Evolutionary conservation across 805 yeast species (phyloP).

Genomic region (Kodamaea kaohsiungensis): DNA sequence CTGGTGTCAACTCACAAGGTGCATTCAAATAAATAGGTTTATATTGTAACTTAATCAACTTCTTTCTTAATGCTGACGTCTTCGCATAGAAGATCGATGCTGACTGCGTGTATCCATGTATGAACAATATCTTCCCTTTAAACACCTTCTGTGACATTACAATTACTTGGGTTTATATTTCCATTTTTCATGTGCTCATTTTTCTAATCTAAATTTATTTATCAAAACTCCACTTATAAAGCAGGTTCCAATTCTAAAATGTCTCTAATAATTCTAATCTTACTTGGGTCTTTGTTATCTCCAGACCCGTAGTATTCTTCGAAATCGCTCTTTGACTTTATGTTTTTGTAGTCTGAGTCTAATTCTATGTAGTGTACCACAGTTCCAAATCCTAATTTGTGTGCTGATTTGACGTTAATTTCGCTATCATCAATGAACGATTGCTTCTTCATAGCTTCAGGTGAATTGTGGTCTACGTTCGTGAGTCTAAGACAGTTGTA

Average conservation of each 20-base stretch:
- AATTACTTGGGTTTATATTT: background rate
- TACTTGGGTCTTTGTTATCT: constrained; percentile 26
- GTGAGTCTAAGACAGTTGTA: constrained; percentile 65
- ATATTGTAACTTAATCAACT: constrained; percentile 61
- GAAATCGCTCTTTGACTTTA: constrained; percentile 30
- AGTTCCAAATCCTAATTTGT: constrained; percentile 66
- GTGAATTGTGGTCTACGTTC: constrained; percentile 43
- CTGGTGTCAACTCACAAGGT: constrained; percentile 62
- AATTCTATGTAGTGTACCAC: constrained; percentile 77
- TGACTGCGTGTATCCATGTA: constrained; percentile 90
- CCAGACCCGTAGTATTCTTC: constrained; percentile 35
- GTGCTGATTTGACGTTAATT: constrained; percentile 74
- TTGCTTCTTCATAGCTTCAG: constrained; percentile 49
- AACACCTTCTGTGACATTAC: background rate
- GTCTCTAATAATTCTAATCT: constrained; percentile 54
- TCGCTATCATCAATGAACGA: constrained; percentile 84
- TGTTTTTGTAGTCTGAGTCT: constrained; percentile 49
- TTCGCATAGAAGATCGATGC: constrained; percentile 84
- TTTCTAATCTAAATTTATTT: constrained; percentile 10
- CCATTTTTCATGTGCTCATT: background rate
- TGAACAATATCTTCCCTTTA: constrained; percentile 63
- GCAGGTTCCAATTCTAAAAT: constrained; percentile 48
- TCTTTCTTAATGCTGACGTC: constrained; percentile 84
- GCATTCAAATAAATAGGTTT: constrained; percentile 80
- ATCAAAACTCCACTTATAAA: background rate